Evolutionary conservation across 1,139 yeast genomes (phyloP).

Genomic region (Debaryomyces psychrophilus): DNA sequence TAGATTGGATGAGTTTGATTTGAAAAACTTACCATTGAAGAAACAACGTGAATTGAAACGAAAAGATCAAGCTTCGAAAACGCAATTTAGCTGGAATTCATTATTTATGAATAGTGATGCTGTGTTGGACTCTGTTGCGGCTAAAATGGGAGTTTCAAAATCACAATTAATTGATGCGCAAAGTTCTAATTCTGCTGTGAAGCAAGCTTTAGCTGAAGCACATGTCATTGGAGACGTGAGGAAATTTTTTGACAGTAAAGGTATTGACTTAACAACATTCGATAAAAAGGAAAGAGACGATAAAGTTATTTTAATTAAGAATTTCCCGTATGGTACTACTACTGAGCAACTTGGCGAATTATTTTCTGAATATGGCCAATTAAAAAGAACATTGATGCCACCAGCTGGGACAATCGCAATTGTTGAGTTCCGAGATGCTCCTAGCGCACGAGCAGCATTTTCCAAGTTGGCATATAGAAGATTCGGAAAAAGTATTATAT

Average conservation of each 20-base stretch:
- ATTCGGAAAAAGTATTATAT: constrained; percentile 81
- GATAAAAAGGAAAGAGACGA: constrained; percentile 78
- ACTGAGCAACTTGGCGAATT: constrained; percentile 78
- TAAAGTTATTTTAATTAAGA: constrained; percentile 77
- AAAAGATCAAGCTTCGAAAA: constrained; percentile 80
- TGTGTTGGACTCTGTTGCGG: constrained; percentile 86
- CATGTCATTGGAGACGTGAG: constrained; percentile 92
- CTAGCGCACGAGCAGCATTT: constrained; percentile 89
- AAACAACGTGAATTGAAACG: constrained; percentile 85
- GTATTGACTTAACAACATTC: constrained; percentile 81
- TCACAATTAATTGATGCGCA: constrained; percentile 86
- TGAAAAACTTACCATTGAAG: constrained; percentile 87
- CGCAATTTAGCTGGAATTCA: constrained; percentile 94
- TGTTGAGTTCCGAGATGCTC: constrained; percentile 83
- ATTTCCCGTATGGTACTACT: constrained; percentile 86
- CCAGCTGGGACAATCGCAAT: constrained; percentile 97
- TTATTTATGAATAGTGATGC: constrained; percentile 90
- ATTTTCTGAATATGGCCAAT: constrained; percentile 77
- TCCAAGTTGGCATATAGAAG: constrained; percentile 84
- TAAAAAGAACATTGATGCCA: constrained; percentile 86
- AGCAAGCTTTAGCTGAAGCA: constrained; percentile 97
- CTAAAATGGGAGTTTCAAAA: constrained; percentile 79
- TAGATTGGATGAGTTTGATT: constrained; percentile 82
- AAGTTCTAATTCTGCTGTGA: constrained; percentile 88
- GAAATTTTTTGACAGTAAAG: constrained; percentile 78